These are phyloP conservation scores for Pythium guiyangense DNA, from an alignment of 352 stramenopile species.

Conservation along the genomic window DNA sequence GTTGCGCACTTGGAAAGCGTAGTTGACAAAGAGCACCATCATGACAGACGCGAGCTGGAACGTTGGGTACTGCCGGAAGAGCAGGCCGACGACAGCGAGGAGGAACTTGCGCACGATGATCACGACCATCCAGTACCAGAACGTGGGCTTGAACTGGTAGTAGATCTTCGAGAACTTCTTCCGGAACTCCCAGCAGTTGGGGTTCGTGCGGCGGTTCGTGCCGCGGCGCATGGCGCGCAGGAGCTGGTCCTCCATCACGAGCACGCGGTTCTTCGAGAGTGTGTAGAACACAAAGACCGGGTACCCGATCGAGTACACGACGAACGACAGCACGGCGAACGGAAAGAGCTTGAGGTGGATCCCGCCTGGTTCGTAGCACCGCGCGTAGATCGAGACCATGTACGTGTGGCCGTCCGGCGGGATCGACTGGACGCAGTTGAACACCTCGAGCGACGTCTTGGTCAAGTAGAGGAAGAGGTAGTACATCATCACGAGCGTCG, in stretches of 20 bases:
- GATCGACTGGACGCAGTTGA: slow-evolving; percentile 70
- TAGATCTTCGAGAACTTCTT: slow-evolving; percentile 82
- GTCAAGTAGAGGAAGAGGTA: slow-evolving; percentile 80
- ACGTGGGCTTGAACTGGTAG: slow-evolving; percentile 85
- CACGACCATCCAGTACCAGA: slow-evolving; percentile 77
- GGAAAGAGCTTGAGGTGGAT: slow-evolving; percentile 65
- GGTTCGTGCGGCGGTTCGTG: slow-evolving; percentile 53
- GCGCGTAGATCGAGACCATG: slow-evolving; percentile 65
- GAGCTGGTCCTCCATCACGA: slow-evolving; percentile 71
- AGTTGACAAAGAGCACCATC: slow-evolving; percentile 75
- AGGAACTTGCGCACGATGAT: slow-evolving; percentile 79
- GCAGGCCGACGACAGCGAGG: slow-evolving; percentile 55
- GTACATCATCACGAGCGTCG: slow-evolving; percentile 80
- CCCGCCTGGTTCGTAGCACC: slow-evolving; percentile 51
- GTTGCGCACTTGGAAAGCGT: slow-evolving; percentile 64
- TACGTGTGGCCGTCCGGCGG: slow-evolving; percentile 62
- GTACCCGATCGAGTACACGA: slow-evolving; percentile 72
- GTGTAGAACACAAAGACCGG: slow-evolving; percentile 67
- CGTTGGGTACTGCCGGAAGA: slow-evolving; percentile 68
- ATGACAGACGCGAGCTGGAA: slow-evolving; percentile 76
- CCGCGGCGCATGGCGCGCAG: slow-evolving; percentile 51
- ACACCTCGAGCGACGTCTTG: slow-evolving; percentile 65
- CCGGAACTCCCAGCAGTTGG: slow-evolving; percentile 66
- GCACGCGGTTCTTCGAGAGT: slow-evolving; percentile 39
- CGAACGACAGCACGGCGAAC: slow-evolving; percentile 51